Base-by-base conservation (phyloP, 805 yeast species). In the Geotrichum ghanense region DNA sequence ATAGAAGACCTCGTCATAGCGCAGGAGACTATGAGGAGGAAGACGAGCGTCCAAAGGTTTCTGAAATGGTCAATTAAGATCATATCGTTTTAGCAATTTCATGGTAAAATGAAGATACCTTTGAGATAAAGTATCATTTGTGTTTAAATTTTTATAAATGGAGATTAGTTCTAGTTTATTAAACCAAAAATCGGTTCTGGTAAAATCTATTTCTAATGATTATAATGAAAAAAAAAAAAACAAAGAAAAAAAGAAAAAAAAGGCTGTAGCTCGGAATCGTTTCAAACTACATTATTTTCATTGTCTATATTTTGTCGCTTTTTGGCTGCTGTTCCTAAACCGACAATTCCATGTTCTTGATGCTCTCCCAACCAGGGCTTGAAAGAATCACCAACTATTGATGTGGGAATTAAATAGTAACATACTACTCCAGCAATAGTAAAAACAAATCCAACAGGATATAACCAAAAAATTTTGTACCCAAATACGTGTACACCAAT, bases 401-500 rank as follows among this genome's bases (percentile, higher is more conserved):
- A 57, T 51, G 58, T 55, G 22, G 66, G 65, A 10, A 67, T 58
- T 19, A 62, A 56, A 52, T 69, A 65, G 58, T 69, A 69, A 45
- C 66, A 51, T 19, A 69, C 53, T 56, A 69, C 64, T 5, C 73
- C 73, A 3, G 65, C 44, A 21, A 69, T 60, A 2, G 70, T 67
- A 46, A 65, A 62, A 31, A 68, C 72, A 46, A 69, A 69, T 2
- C 74, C 74, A 22, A 69, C 68, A 3, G 74, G 74, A 51, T 69
- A 69, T 21, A 69, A 62, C 73, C 74, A 69, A 57, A 53, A 69
- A 3, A 69, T 73, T 25, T 56, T 56, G 56, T 70, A 69, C 22
- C 69, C 69, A 53, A 69, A 69, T 14, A 69, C 71, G 49, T 62
- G 57, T 42, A 67, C 57, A n/a, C 73, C 73, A 21, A 69, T 66